Percentiles rank a stretch among this genome's conserved stretches.
phyloP scores from a whole-genome alignment of 2,329 filamentous ascomycete species.

The Neofusicoccum sp. region DNA sequence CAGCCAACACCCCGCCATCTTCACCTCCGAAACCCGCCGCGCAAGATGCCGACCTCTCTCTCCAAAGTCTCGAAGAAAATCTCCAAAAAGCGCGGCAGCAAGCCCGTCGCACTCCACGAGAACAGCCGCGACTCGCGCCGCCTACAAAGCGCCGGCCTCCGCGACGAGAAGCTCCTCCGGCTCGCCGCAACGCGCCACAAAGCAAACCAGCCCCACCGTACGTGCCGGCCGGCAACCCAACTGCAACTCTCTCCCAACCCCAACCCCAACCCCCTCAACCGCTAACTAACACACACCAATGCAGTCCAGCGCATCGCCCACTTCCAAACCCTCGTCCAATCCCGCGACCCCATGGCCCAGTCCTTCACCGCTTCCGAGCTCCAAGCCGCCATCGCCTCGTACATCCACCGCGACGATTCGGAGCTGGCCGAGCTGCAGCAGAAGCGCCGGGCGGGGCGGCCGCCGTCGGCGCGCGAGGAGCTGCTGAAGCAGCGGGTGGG shows the following conservation, averaged over 20 bases:
- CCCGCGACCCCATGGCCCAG: slow-evolving; percentile 53
- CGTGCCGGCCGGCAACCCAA: slow-evolving; percentile 25
- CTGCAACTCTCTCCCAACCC: neutral
- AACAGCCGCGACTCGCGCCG: slow-evolving; percentile 84
- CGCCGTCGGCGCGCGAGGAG: slow-evolving; percentile 74
- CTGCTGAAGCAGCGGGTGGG: slow-evolving; percentile 69
- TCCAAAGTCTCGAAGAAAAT: slow-evolving; percentile 87
- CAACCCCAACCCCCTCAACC: neutral
- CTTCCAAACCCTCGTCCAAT: slow-evolving; percentile 60
- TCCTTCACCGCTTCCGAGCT: slow-evolving; percentile 54
- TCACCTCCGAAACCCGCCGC: neutral
- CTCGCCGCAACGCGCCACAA: slow-evolving; percentile 68
- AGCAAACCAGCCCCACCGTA: slow-evolving; percentile 72
- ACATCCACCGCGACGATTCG: slow-evolving; percentile 64
- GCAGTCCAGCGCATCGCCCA: slow-evolving; percentile 66
- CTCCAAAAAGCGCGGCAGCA: slow-evolving; percentile 72
- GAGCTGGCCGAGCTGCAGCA: slow-evolving; percentile 66
- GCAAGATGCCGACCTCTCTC: slow-evolving; percentile 70
- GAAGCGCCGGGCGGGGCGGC: slow-evolving; percentile 72
- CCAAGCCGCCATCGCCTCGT: slow-evolving; percentile 49
- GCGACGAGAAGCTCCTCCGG: slow-evolving; percentile 80
- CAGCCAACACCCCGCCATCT: neutral
- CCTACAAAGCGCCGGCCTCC: slow-evolving; percentile 71
- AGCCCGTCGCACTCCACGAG: slow-evolving; percentile 74
- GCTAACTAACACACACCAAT: slow-evolving; percentile 15